Base-by-base conservation (phyloP, 441 rosid genomes). In the Croton laevigatus region DNA sequence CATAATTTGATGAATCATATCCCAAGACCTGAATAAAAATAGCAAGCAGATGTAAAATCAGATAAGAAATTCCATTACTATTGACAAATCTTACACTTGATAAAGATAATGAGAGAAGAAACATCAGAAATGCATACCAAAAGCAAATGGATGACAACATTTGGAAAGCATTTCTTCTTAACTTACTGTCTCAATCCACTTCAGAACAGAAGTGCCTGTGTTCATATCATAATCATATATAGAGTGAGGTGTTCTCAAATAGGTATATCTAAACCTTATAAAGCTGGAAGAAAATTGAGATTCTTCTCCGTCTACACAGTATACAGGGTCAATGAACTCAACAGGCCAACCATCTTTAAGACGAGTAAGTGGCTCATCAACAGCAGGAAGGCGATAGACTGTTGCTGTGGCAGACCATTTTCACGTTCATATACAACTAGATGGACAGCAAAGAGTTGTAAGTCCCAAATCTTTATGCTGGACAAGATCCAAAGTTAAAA, bases 131-230 rank as follows among this genome's bases (percentile, higher is more conserved):
- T 40, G 6, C 8, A 40, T 5, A 40, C 4, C 53, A 61, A 3
- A 19, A 5, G 16, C 52, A 49, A 49, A 49, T 13, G 19, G 53
- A 40, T 55, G 4, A 20, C 6, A 59, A 42, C 17, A 34, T 44
- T 17, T 4, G 45, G 14, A 60, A 69, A 46, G 46, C 4, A 53
- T 23, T 9, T 65, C n/a, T 52, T 38, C 5, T 19, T 36, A 75
- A 71, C 97, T 88, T 83, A 94, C 94, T 19, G 85, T 79, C 65
- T 90, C 94, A 67, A 85, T 78, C 84, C 89, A 91, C 94, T 91
- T 90, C 81, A 84, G 69, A 74, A 85, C 97, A 70, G 90, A 87
- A 76, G 69, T 76, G 61, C 91, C 91, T 14, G 81, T 80, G 65
- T 88, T 83, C 97, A 94, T 85, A 74, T 91, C 97, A 75, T 90